Evolutionary conservation across 2,329 filamentous ascomycete genomes (phyloP), one percentile per base, ranked within the genome.

Genomic region (Phyllosticta ampelicida): DNA sequence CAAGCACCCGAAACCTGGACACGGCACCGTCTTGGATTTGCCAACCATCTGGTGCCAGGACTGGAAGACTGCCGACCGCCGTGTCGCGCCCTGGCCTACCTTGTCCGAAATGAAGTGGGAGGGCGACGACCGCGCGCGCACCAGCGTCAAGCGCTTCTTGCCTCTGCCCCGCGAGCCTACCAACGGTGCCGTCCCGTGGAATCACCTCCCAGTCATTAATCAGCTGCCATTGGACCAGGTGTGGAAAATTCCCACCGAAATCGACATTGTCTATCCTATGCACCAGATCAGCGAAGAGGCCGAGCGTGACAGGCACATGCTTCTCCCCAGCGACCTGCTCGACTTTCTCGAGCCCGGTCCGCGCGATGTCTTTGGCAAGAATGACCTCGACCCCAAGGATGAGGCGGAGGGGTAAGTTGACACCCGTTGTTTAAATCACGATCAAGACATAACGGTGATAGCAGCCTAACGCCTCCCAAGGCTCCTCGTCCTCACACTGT

Each of bases 101-200:
- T 50, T 63, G 5, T 64, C 69, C 10, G 75, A 78, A 65, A 66
- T 73, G 65, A 75, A 75, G 61, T 77, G 75, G 70, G 75, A 78
- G 61, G 76, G 76, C 0, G 72, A 76, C 48, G 75, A 75, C 29
- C 72, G 76, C 10, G 73, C 75, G 13, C 71, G 74, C 49, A 77
- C 74, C 2, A 65, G 65, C 30, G 68, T 71, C 50, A 74, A 74
- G 20, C 65, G 76, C 18, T 77, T 71, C 62, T 65, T 73, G 4
- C 71, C 73, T n/a, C 63, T 74, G 10, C 75, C 76, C 29, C 73
- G 76, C 5, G 70, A 75, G 52, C 63, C 67, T 6, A 70, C 69
- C n/a, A 71, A 74, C 52, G 64, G 66, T 4, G 70, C 68, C 2
- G 69, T 77, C 18, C 64, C 66, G 5, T 78, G 75, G 75, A 69